phyloP scores from a whole-genome alignment of 345 rosid species.

The Jatropha curcas region DNA sequence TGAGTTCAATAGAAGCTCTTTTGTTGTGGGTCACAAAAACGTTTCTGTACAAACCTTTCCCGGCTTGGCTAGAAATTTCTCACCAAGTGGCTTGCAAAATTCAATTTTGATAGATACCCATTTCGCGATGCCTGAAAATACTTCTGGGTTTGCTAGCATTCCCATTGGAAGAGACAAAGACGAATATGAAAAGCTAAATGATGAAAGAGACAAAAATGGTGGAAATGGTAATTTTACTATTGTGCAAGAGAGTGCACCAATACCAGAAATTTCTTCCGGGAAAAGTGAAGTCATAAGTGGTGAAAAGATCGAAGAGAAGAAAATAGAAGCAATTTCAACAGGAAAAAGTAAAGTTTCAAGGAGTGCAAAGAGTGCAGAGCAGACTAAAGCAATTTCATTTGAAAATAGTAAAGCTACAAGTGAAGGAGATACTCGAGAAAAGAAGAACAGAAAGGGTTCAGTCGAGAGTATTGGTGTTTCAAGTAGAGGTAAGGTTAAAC shows the following conservation, averaged over 20 bases:
- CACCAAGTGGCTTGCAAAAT: slow-evolving; percentile 22
- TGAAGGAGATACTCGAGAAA: slow-evolving; percentile 22
- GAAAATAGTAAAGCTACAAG: slow-evolving; percentile 38
- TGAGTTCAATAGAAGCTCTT: slow-evolving; percentile 38
- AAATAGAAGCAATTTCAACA: slow-evolving; percentile 9
- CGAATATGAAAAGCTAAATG: slow-evolving; percentile 18
- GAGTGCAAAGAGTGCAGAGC: slow-evolving; percentile 16
- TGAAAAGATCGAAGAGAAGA: slow-evolving; percentile 11
- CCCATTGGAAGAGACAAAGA: slow-evolving; percentile 22
- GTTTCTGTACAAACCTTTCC: slow-evolving; percentile 26
- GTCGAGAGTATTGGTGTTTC: slow-evolving; percentile 4
- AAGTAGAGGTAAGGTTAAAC: slow-evolving; percentile 15
- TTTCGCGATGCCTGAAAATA: slow-evolving; percentile 28
- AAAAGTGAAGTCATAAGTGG: neutral
- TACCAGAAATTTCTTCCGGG: slow-evolving; percentile 17
- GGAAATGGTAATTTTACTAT: slow-evolving; percentile 23
- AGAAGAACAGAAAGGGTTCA: slow-evolving; percentile 22
- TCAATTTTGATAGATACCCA: slow-evolving; percentile 42
- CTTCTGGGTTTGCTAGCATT: slow-evolving; percentile 44
- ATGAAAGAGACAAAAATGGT: slow-evolving; percentile 12
- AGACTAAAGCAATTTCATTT: slow-evolving; percentile 14
- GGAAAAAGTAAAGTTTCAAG: slow-evolving; percentile 23
- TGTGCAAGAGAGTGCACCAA: slow-evolving; percentile 22
- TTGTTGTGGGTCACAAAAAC: slow-evolving; percentile 24
- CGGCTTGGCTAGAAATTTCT: slow-evolving; percentile 30